These are phyloP conservation scores for Ganoderma lucidum DNA, from an alignment of 1,284 basidiomycete genomes.

Conservation along the genomic window DNA sequence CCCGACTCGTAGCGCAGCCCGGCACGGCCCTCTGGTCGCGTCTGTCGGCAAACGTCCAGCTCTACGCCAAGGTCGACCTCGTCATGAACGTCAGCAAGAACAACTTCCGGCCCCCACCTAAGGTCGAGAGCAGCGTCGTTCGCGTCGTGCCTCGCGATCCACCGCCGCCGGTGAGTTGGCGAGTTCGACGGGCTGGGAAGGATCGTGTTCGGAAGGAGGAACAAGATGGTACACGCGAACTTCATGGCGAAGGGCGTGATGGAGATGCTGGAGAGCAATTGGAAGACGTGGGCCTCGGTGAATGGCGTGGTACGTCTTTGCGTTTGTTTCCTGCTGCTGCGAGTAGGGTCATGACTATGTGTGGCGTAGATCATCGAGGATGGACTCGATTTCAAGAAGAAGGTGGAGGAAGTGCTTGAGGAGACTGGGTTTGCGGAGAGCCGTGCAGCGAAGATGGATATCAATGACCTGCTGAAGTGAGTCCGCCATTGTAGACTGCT, in stretches of 20 bases:
- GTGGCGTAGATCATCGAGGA: slow-evolving; percentile 73
- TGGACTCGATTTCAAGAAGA: slow-evolving; percentile 71
- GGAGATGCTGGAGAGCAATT: slow-evolving; percentile 95
- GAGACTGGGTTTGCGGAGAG: slow-evolving; percentile 72
- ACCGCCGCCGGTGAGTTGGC: slow-evolving; percentile 93
- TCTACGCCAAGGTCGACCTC: slow-evolving; percentile 95
- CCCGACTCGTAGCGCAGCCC: slow-evolving; percentile 90
- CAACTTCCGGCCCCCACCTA: slow-evolving; percentile 96
- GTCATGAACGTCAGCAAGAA: slow-evolving; percentile 97
- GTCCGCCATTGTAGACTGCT: slow-evolving; percentile 28
- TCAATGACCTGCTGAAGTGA: slow-evolving; percentile 81
- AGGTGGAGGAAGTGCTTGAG: slow-evolving; percentile 80
- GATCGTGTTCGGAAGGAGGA: slow-evolving; percentile 90
- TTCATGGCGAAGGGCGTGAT: slow-evolving; percentile 94
- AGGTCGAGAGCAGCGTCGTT: slow-evolving; percentile 94
- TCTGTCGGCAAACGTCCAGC: slow-evolving; percentile 95
- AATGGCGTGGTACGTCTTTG: slow-evolving; percentile 68
- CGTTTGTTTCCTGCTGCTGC: background rate
- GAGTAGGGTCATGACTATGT: background rate
- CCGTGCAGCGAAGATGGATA: slow-evolving; percentile 82
- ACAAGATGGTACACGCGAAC: slow-evolving; percentile 91
- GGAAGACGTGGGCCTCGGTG: slow-evolving; percentile 93
- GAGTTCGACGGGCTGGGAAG: slow-evolving; percentile 97
- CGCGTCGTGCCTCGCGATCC: slow-evolving; percentile 93
- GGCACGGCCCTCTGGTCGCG: slow-evolving; percentile 93